Percentiles rank a stretch among this genome's conserved stretches.
Evolutionary conservation across 1,284 basidiomycete species (phyloP).

Genomic region (Cryptococcus depauperatus): DNA sequence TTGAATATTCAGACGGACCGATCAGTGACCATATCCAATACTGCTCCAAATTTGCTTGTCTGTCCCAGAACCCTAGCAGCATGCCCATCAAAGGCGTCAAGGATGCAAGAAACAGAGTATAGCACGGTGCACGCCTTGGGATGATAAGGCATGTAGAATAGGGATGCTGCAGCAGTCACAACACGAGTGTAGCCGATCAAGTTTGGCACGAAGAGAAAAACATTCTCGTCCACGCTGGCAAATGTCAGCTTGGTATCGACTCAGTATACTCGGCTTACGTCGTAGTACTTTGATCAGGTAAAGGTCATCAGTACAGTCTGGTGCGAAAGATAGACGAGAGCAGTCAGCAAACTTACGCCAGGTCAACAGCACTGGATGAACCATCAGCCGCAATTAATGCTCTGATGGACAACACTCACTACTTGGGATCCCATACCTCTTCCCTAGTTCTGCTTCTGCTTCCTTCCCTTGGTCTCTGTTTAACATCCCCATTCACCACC

Average conservation of each 20-base stretch:
- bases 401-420: conserved; percentile 28
- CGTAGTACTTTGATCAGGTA: conserved; percentile 22
- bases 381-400: not conserved
- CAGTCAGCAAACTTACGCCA: conserved; percentile 30
- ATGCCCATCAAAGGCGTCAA: conserved; percentile 93
- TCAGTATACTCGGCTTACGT: conserved; percentile 21
- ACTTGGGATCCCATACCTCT: conserved; percentile 44
- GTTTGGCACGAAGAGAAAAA: conserved; percentile 94
- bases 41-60: conserved; percentile 92
- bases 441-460: conserved; percentile 33
- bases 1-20: conserved; percentile 52
- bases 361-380: conserved; percentile 34
- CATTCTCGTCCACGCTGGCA: conserved; percentile 58
- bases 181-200: conserved; percentile 92
- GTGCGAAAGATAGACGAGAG: not conserved
- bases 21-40: conserved; percentile 99
- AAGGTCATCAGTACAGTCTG: not conserved
- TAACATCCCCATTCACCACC: conserved; percentile 5
- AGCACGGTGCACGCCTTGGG: conserved; percentile 86
- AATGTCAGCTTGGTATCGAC: conserved; percentile 3
- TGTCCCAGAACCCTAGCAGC: conserved; percentile 85
- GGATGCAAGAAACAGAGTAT: conserved; percentile 84
- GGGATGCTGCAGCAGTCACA: conserved; percentile 77
- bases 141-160: conserved; percentile 91
- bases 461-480: conserved; percentile 23